Evolutionary conservation across 176 grass and related monocot species (phyloP), one percentile per base, ranked within the genome.

Genomic region (Carex kokanica): DNA sequence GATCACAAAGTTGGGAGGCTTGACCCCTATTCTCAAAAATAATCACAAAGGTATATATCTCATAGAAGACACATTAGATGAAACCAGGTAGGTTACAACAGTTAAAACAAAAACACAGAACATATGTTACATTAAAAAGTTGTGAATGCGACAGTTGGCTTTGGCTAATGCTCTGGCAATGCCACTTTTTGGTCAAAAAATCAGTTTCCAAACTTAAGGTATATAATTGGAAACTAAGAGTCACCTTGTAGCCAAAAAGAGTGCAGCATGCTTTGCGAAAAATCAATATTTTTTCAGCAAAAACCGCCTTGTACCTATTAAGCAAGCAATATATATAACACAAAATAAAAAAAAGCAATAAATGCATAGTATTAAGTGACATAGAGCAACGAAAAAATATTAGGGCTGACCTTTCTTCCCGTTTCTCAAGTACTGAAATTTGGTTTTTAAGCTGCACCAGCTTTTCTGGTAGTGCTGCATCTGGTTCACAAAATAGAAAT

Each of bases 221-320:
- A 27, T 18, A 54, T 4, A 77, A 31, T 32, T 16, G 7, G 10
- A 5, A 54, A 79, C 53, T 65, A 84, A 54, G 23, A 32, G 59
- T 57, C 91, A 98, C 95, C 90, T 98, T 91, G 56, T 98, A 98
- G 74, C 95, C 95, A 78, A 98, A 98, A 86, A 98, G 91, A 3
- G 88, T 95, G 80, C 95, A 98, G 47, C 95, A 98, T 64, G 95
- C 95, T 60, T 92, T 98, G 60, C 95, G 86, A 63, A 98, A 98
- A 73, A 98, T 89, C 18, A 90, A 95, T 81, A 98, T 98, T 84
- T 87, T 98, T 86, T 98, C 92, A 64, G 91, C 89, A 88, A 98
- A 98, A 71, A 98, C 95, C 16, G 95, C 82, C 87, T 95, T 98
- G 72, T 98, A 98, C 87, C 95, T 98, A 61, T 60, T 31, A 85